Percentiles rank a stretch among this genome's conserved stretches.
phyloP scores from a whole-genome alignment of 2,329 filamentous ascomycete genomes.

The Lasiodiplodia theobromae region DNA sequence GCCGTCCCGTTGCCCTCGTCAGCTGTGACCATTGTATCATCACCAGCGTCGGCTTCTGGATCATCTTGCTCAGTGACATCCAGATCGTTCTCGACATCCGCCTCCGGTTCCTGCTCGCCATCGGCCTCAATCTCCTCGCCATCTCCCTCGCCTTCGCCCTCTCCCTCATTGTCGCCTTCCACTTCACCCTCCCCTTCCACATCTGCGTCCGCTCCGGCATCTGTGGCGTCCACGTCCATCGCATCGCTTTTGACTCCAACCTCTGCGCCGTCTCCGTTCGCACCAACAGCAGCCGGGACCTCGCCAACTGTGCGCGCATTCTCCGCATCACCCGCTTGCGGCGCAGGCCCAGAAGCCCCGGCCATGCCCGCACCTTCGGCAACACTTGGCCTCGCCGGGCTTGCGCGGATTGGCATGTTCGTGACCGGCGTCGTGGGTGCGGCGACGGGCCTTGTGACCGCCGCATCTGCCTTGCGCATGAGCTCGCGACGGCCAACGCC shows the following conservation, averaged over 20 bases:
- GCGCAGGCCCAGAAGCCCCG: constrained; percentile 36
- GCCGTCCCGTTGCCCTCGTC: constrained; percentile 1
- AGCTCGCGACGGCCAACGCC: constrained; percentile 67
- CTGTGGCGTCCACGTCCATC: constrained; percentile 1
- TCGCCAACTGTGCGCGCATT: not conserved
- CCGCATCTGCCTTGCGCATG: constrained; percentile 64
- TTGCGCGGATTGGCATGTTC: constrained; percentile 21
- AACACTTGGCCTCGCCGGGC: constrained; percentile 4
- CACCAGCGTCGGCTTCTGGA: constrained; percentile 54
- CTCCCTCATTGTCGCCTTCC: constrained; percentile 39
- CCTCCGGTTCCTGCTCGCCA: constrained; percentile 52
- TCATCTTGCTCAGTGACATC: constrained; percentile 51
- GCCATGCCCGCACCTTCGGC: not conserved
- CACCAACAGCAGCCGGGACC: not conserved
- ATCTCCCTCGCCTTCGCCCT: constrained; percentile 57
- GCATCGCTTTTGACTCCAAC: not conserved
- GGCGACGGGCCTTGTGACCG: constrained; percentile 48
- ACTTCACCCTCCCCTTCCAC: constrained; percentile 58
- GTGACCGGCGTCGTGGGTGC: constrained; percentile 4
- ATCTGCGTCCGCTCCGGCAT: constrained; percentile 37
- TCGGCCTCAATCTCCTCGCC: constrained; percentile 12
- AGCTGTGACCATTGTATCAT: constrained; percentile 14
- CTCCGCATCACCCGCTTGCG: not conserved
- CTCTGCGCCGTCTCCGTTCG: not conserved
- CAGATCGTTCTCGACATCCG: constrained; percentile 52